phyloP scores from a whole-genome alignment of 148 eudicot genomes.

The Vaccinium myrtillus region DNA sequence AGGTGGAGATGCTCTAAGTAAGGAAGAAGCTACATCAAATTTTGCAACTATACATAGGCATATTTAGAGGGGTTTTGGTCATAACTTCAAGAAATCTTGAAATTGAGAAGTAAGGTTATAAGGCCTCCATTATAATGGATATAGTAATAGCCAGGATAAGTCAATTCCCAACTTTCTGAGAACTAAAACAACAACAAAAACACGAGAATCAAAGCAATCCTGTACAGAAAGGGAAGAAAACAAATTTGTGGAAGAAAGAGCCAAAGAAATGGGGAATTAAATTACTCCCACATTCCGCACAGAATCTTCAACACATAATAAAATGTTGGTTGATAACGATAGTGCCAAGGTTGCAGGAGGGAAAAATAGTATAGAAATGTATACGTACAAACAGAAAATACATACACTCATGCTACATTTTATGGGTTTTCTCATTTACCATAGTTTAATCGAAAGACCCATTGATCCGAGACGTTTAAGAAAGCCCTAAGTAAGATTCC shows the following conservation, averaged over 20 bases:
- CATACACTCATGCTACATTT: no score
- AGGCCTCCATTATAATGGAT: no score
- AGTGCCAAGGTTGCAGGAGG: background rate
- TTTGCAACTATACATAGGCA: background rate
- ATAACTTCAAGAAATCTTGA: background rate
- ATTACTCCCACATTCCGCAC: background rate
- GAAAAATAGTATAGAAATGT: background rate
- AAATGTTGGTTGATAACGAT: background rate
- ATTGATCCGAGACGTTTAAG: background rate
- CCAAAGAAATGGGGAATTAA: background rate
- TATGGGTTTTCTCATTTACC: background rate
- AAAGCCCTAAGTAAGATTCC: background rate
- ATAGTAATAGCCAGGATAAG: no score
- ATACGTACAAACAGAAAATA: background rate
- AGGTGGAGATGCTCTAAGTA: no score
- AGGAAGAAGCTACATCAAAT: no score
- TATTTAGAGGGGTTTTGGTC: background rate
- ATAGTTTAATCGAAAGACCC: background rate
- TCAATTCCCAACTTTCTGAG: no score
- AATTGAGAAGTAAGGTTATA: background rate
- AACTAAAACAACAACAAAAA: background rate
- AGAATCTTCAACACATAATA: background rate
- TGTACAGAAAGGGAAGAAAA: background rate
- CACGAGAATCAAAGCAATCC: conserved; percentile 1
- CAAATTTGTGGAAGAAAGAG: background rate